Base-by-base conservation (phyloP, 768 basidiomycete species). In the Suillus fuscotomentosus region DNA sequence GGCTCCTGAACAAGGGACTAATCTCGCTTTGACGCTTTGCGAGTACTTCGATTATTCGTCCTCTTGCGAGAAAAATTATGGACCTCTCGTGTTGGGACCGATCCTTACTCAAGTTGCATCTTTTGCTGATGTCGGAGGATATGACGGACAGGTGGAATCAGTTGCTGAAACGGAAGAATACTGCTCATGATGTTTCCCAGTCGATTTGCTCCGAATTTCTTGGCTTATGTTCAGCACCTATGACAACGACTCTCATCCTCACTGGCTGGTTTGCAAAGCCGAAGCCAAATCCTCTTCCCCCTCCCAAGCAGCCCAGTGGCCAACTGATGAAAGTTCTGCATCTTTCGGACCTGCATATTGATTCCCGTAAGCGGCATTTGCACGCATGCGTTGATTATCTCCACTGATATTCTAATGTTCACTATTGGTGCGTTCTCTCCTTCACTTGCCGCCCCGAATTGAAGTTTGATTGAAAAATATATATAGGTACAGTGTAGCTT, bases 341-440 rank as follows among this genome's bases (percentile, higher is more conserved):
- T 71, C 63, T 93, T n/a, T 90, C 89, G 1, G 91, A 92, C 70
- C 80, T 90, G 63, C 91, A 92, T 72, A 75, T 93, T 60, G 91
- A 92, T 73, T 87, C 90, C 45, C 83, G 90, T 88, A 68, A 57
- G 82, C 69, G 17, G 41, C 38, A 50, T 60, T 15, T 43, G 43
- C 51, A 55, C 56, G 36, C n/a, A 51, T 50, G 15, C 60, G 59
- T 42, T 36, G 55, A 13, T 60, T 13, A 55, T 60, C 48, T 66
- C 13, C 13, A 10, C 20, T n/a, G 6, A 55, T 63, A 13, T 66
- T 62, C 56, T 3, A 22, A 63, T 27, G 55, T 63, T 31, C 48
- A 42, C 38, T 22, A 65, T 6, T 63, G 65, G 66, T 70, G 17
- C 53, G 51, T 51, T 38, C 13, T 24, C 8, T 56, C 10, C 22